A percentile compares a stretch with the other conserved stretches of the same genome.
Conservation (phyloP, 352 stramenopile genomes). For the Globisporangium spiculum region DNA sequence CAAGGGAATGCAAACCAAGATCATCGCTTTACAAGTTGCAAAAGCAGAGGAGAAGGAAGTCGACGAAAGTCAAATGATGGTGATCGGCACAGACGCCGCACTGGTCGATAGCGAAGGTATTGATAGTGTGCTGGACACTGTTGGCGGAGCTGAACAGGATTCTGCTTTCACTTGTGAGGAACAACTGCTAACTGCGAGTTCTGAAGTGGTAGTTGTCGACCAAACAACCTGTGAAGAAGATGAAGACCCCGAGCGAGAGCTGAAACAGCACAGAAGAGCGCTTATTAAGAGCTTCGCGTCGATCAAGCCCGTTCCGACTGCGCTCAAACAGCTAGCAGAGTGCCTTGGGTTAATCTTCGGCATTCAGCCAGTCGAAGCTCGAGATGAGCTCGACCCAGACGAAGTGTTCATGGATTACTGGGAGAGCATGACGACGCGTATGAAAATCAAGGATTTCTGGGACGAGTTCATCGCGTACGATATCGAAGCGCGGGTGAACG, state of each 20-base stretch:
- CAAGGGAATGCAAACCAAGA: constrained; percentile 18
- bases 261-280: constrained; percentile 15
- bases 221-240: neutral
- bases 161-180: neutral
- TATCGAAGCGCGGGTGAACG: constrained; percentile 31
- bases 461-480: constrained; percentile 41
- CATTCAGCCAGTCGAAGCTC: constrained; percentile 54
- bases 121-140: neutral
- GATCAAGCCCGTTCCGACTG: constrained; percentile 38
- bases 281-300: constrained; percentile 40
- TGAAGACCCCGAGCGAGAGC: neutral
- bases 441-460: constrained; percentile 51
- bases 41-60: constrained; percentile 19
- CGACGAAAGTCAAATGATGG: neutral
- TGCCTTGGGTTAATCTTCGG: constrained; percentile 66
- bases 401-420: constrained; percentile 79
- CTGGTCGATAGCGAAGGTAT: neutral
- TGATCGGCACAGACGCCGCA: neutral
- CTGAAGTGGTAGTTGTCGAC: neutral
- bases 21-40: constrained; percentile 32
- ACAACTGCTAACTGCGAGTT: neutral
- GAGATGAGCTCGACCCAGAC: constrained; percentile 65
- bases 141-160: neutral
- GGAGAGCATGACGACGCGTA: constrained; percentile 31
- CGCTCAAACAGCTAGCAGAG: constrained; percentile 60